Base-by-base conservation (phyloP, 2,329 filamentous ascomycete species). In the Stachybotrys elegans region DNA sequence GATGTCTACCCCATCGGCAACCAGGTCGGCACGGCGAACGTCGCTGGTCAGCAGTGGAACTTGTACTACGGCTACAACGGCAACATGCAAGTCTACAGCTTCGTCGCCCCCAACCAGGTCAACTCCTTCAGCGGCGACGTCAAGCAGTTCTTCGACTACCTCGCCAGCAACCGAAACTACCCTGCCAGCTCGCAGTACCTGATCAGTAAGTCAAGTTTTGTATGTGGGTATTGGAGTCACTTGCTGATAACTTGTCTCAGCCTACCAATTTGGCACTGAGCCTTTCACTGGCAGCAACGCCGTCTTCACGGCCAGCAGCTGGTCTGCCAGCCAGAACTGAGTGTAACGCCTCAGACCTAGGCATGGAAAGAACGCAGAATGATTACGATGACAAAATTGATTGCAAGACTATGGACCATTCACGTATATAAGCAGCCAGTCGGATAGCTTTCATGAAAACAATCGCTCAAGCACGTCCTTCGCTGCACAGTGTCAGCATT, bases 21-120 rank as follows among this genome's bases (percentile, higher is more conserved):
- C 11, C 48, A 76, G 6, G 68, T 83, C 50, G 77, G 73, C 4
- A 79, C 70, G 1, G 66, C 73, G 12, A 76, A 67, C 12, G 67
- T 84, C 45, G 76, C 60, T 31, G 78, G 76, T 37, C 58, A 66
- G 27, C 62, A 54, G 23, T 85, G 75, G 72, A 70, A 76, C 43
- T 65, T 85, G 39, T 84, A 72, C 63, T 69, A 68, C 45, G 81
- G 81, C 19, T 62, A 58, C 25, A 83, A 84, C 54, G 76, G 77
- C 36, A 56, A 61, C 44, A 83, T 71, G 60, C 76, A 71, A 7
- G 81, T 85, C n/a, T 84, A 73, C 66, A 47, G 73, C 57, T 85
- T 65, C 48, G 57, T 66, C 46, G 63, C 58, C 13, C 45, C 53
- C 23, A 68, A 60, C 40, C 55, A 70, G 19, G 61, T 73, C 20